Conservation (phyloP, 2,329 filamentous ascomycete genomes). For the Fragosphaeria purpurea region DNA sequence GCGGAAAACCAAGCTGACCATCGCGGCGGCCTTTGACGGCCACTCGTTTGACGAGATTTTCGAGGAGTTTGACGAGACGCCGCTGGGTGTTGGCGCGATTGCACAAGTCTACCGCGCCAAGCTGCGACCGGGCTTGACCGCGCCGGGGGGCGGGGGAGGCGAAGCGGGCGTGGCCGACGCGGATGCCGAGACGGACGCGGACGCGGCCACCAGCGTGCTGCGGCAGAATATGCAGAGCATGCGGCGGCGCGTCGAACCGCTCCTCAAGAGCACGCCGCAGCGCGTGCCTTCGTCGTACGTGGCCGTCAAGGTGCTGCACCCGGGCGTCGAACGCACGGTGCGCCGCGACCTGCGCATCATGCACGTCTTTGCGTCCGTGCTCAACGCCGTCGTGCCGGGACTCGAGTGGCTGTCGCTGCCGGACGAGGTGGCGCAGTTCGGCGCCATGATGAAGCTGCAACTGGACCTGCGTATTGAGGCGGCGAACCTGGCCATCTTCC, state of each 20-base stretch:
- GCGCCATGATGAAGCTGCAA: constrained; percentile 98
- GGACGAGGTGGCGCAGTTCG: constrained; percentile 88
- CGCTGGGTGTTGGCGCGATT: constrained; percentile 88
- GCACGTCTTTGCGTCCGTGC: constrained; percentile 67
- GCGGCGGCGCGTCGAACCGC: constrained; percentile 69
- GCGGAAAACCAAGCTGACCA: constrained; percentile 64
- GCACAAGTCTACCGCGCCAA: constrained; percentile 97
- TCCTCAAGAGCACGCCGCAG: constrained; percentile 78
- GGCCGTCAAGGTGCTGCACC: constrained; percentile 91
- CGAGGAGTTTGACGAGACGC: constrained; percentile 83
- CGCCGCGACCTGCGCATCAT: constrained; percentile 90
- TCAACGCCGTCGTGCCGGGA: constrained; percentile 80
- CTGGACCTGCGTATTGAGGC: constrained; percentile 91
- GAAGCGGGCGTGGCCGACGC: constrained; percentile 34
- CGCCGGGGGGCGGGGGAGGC: constrained; percentile 47
- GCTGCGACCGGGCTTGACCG: constrained; percentile 67
- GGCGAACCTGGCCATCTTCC: constrained; percentile 79
- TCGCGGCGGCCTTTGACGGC: constrained; percentile 72
- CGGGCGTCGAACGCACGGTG: constrained; percentile 79
- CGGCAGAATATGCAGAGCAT: constrained; percentile 48
- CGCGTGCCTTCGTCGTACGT: constrained; percentile 86
- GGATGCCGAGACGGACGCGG: not conserved
- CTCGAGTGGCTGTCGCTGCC: constrained; percentile 97
- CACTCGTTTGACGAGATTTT: constrained; percentile 83
- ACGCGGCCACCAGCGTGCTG: not conserved